Evolutionary conservation across 306 rosid species (phyloP).

Genomic region (Mimosa pudica): DNA sequence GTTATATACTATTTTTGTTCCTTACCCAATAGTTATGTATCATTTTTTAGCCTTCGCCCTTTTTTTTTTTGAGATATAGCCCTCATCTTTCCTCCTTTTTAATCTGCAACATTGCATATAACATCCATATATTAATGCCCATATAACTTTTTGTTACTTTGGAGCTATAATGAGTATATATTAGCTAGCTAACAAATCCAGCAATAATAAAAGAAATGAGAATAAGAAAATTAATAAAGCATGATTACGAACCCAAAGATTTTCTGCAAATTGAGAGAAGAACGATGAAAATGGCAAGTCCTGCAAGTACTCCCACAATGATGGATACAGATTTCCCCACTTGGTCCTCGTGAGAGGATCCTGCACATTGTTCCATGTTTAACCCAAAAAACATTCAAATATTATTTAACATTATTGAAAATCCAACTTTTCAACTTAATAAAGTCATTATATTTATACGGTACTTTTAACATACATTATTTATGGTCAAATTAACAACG

Average conservation of each 20-base stretch:
- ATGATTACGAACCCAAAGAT: constrained; percentile 52
- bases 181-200: neutral
- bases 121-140: neutral
- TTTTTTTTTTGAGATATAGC: constrained; percentile 3
- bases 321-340: constrained; percentile 88
- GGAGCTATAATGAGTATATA: neutral
- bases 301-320: constrained; percentile 75
- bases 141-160: neutral
- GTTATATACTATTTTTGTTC: too few species aligned
- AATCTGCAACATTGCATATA: constrained; percentile 45
- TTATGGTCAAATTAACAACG: too few species aligned
- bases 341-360: constrained; percentile 63
- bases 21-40: too few species aligned
- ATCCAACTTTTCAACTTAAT: too few species aligned
- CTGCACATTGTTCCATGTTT: constrained; percentile 48
- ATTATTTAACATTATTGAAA: neutral
- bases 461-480: too few species aligned
- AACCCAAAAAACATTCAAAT: constrained; percentile 8
- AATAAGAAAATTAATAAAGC: constrained; percentile 14
- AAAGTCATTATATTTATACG: too few species aligned
- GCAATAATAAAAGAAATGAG: neutral
- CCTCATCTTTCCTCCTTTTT: neutral
- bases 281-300: constrained; percentile 80
- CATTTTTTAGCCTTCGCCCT: too few species aligned
- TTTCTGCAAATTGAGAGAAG: constrained; percentile 88